Evolutionary conservation across 306 rosid species (phyloP).

Genomic region (Abrus precatorius): DNA sequence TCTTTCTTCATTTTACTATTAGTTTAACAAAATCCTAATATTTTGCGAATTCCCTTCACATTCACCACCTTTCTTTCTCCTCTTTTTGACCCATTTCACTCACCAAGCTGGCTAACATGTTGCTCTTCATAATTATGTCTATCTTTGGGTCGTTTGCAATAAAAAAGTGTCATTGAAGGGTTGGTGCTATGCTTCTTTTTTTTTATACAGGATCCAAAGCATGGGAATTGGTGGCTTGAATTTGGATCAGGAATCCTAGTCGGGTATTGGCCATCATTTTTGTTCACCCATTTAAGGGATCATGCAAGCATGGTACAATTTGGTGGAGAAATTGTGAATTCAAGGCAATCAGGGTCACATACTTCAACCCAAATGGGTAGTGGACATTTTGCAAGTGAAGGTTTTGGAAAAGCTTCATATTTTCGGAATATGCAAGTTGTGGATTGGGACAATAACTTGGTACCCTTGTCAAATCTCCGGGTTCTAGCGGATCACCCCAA

Average conservation of each 20-base stretch:
- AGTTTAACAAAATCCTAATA: constrained; percentile 36
- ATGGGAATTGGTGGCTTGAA: constrained; percentile 98
- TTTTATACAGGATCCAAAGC: constrained; percentile 81
- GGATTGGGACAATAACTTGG: constrained; percentile 89
- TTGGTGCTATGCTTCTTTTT: constrained; percentile 1
- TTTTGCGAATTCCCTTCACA: constrained; percentile 35
- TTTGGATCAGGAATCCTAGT: constrained; percentile 80
- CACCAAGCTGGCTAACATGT: constrained; percentile 51
- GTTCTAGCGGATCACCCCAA: constrained; percentile 95
- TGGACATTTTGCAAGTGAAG: constrained; percentile 89
- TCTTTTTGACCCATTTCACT: constrained; percentile 57
- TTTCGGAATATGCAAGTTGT: constrained; percentile 87
- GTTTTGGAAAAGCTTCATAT: constrained; percentile 89
- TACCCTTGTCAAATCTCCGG: constrained; percentile 76
- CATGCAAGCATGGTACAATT: constrained; percentile 96
- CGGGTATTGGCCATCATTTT: constrained; percentile 93
- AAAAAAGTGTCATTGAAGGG: constrained; percentile 37
- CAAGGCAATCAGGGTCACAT: constrained; percentile 69
- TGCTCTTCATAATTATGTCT: constrained; percentile 62
- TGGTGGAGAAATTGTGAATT: constrained; percentile 92
- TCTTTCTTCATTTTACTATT: constrained; percentile 39
- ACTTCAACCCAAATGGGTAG: constrained; percentile 95
- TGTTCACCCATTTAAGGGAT: constrained; percentile 78
- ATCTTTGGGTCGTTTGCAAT: constrained; percentile 39
- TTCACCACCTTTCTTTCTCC: constrained; percentile 36